Percentiles rank a stretch among this genome's conserved stretches.
Evolutionary conservation across 1,284 basidiomycete species (phyloP).

Genomic region (Phaffia rhodozyma): DNA sequence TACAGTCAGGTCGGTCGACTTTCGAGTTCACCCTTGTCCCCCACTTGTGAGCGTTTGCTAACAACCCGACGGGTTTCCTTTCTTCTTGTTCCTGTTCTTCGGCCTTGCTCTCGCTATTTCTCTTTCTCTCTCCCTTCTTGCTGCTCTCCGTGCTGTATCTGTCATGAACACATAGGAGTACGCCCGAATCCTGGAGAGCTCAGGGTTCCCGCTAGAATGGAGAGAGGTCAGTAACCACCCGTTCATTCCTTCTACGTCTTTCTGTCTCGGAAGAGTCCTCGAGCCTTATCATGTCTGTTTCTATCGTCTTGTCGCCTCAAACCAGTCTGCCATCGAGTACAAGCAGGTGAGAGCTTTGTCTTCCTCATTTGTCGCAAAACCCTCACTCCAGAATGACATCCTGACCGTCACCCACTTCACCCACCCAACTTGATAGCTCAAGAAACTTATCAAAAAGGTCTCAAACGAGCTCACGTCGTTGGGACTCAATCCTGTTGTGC

Average conservation of each 20-base stretch:
- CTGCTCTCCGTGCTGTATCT: too few relatives aligned
- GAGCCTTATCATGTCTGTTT: conserved; percentile 33
- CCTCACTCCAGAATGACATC: not conserved
- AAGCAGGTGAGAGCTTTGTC: conserved; percentile 45
- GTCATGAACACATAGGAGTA: conserved; percentile 26
- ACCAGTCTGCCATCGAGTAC: conserved; percentile 75
- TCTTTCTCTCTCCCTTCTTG: too few relatives aligned
- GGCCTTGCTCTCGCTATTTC: too few relatives aligned
- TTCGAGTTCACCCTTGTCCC: not conserved
- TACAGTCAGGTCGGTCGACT: not conserved
- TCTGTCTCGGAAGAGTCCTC: conserved; percentile 9
- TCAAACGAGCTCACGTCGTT: conserved; percentile 66
- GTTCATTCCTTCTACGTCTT: not conserved
- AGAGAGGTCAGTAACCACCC: conserved; percentile 21
- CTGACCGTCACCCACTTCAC: not conserved
- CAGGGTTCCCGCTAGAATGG: conserved; percentile 36
- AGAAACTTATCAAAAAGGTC: conserved; percentile 81
- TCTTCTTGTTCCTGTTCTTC: not conserved
- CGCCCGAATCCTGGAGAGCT: conserved; percentile 34
- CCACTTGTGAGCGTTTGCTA: not conserved
- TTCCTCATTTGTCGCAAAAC: not conserved
- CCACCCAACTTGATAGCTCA: conserved; percentile 47
- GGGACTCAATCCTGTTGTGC: conserved; percentile 54
- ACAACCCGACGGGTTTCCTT: not conserved
- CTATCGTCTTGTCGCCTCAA: conserved; percentile 51